Evolutionary conservation across 768 basidiomycete species (phyloP), one percentile per base, ranked within the genome.

Genomic region (Rhizopogon vinicolor): DNA sequence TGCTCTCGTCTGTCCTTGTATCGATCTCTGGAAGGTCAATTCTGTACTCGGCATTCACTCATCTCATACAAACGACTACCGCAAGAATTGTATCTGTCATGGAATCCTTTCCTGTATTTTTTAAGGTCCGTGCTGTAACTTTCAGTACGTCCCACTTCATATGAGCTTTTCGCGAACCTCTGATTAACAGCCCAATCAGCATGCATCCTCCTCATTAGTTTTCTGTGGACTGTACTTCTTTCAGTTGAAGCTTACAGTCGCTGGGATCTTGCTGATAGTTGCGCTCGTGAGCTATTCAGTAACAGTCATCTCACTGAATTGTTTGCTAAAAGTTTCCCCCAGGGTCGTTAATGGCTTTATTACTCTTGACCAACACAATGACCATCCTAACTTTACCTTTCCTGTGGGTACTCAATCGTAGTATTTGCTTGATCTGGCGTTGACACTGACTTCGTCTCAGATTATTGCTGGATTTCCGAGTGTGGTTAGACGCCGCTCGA

Each of bases 401-500:
- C 13, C 63, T 82, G 80, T 79, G 52, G 40, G 77, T 69, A 1
- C 7, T 31, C 31, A 31, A 16, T 41, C 29, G 46, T 44, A n/a
- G 16, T 51, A 64, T 40, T 49, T 45, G 45, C 10, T 7, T 13
- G 9, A 14, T n/a, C 7, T 42, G 41, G 10, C 7, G 12, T 50
- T 63, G 39, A 61, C 51, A 31, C 9, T 5, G 25, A 14, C 44
- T 25, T 25, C 14, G 35, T 39, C 29, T 4, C 42, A 83, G 82
- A 56, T 67, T 83, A 25, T 61, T 82, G 37, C 62, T 78, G 2
- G 56, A 67, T 41, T 85, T 83, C 46, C 73, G 81, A 40, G 61
- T 69, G 13, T 84, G 81, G 81, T 63, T 84, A 4, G 84, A 86
- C 60, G 73, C 72, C 1, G 78, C 80, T 10, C 75, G 82, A 31